Evolutionary conservation across 2,329 filamentous ascomycete species (phyloP).

Genomic region (Metarhizium album): DNA sequence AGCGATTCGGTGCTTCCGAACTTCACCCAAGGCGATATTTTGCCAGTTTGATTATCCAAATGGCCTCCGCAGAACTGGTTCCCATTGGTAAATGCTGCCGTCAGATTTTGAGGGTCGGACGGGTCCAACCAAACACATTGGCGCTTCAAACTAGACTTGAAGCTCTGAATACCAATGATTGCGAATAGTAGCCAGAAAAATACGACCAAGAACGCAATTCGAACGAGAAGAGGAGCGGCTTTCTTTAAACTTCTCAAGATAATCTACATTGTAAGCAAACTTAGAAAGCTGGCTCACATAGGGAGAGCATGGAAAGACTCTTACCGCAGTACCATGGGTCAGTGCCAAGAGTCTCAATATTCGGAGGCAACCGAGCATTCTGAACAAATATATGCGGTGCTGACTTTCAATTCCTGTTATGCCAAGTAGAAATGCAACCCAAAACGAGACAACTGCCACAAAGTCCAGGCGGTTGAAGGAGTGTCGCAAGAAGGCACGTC

Average conservation of each 20-base stretch:
- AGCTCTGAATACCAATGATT: conserved; percentile 93
- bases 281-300: background rate
- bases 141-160: conserved; percentile 71
- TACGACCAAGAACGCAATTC: conserved; percentile 85
- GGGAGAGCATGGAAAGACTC: conserved; percentile 14
- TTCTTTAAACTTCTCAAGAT: conserved; percentile 94
- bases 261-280: conserved; percentile 40
- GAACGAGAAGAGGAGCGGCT: conserved; percentile 79
- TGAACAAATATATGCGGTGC: conserved; percentile 77
- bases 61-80: conserved; percentile 83
- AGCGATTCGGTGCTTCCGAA: conserved; percentile 26
- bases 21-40: conserved; percentile 55
- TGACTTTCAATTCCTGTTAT: conserved; percentile 56
- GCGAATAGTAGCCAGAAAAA: conserved; percentile 99
- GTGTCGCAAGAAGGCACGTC: conserved; percentile 85
- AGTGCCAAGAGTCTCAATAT: conserved; percentile 85
- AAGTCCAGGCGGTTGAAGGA: conserved; percentile 96
- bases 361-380: conserved; percentile 91
- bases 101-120: conserved; percentile 40
- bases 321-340: conserved; percentile 83
- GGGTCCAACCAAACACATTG: conserved; percentile 71
- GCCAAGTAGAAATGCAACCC: conserved; percentile 74
- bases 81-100: conserved; percentile 48
- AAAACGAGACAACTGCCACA: conserved; percentile 86
- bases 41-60: conserved; percentile 48